Conservation (phyloP, 495 filamentous ascomycete genomes). For the Chaetomium fimeti region DNA sequence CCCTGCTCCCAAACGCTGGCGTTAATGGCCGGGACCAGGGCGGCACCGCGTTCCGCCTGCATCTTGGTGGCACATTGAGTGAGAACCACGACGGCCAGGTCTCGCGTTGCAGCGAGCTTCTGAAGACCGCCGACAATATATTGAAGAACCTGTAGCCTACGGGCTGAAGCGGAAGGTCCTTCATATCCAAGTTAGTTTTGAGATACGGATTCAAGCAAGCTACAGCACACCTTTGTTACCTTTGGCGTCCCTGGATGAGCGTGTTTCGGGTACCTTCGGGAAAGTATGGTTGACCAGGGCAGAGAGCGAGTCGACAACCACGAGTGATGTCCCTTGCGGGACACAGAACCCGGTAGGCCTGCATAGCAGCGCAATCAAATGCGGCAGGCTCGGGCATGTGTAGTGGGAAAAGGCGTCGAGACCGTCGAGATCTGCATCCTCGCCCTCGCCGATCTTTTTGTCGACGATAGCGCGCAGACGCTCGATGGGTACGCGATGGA, state of each 20-base stretch:
- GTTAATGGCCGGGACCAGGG: constrained; percentile 70
- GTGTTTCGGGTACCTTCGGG: constrained; percentile 43
- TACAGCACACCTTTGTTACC: constrained; percentile 28
- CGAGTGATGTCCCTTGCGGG: constrained; percentile 56
- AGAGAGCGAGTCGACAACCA: constrained; percentile 78
- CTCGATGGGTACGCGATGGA: constrained; percentile 35
- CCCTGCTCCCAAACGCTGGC: constrained; percentile 67
- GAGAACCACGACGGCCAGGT: constrained; percentile 66
- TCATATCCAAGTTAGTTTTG: constrained; percentile 17
- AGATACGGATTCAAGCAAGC: background rate
- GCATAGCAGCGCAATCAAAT: constrained; percentile 70
- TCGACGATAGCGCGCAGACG: constrained; percentile 29
- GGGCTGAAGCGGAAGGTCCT: constrained; percentile 39
- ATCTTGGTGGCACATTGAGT: constrained; percentile 72
- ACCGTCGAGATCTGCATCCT: constrained; percentile 11
- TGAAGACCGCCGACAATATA: constrained; percentile 52
- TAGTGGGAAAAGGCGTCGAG: constrained; percentile 33
- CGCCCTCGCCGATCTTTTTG: constrained; percentile 2
- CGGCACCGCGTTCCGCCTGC: constrained; percentile 54
- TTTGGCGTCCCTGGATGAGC: constrained; percentile 25
- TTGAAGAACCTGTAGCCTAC: constrained; percentile 47
- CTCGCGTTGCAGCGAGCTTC: constrained; percentile 65
- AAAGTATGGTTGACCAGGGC: constrained; percentile 73
- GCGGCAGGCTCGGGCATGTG: constrained; percentile 60
- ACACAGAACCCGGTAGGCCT: constrained; percentile 61